Conservation (phyloP, 148 eudicot genomes). For the Diospyros kaki region DNA sequence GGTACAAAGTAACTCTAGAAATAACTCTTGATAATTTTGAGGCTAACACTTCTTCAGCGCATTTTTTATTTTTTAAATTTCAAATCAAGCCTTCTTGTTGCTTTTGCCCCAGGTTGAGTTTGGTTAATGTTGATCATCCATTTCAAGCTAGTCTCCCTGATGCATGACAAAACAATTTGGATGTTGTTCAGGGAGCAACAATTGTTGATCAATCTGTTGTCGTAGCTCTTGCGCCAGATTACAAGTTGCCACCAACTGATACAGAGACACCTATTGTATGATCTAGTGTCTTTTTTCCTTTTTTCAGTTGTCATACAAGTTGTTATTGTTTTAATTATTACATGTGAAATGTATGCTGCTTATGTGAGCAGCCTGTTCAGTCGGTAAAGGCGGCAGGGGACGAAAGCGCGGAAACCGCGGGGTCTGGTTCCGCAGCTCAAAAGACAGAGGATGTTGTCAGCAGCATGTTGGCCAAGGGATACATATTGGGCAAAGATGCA, state of each 20-base stretch:
- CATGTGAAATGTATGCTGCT: background rate
- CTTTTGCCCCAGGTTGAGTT: slow-evolving; percentile 3
- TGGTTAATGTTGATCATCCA: background rate
- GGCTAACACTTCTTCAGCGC: background rate
- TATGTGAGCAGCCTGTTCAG: background rate
- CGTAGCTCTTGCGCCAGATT: slow-evolving; percentile 75
- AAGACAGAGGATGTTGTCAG: slow-evolving; percentile 92
- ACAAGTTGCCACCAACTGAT: slow-evolving; percentile 51
- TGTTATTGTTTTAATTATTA: background rate
- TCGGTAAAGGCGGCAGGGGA: slow-evolving; percentile 37
- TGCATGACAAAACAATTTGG: background rate
- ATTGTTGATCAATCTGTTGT: slow-evolving; percentile 86
- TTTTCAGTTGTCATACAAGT: background rate
- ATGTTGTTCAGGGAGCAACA: slow-evolving; percentile 74
- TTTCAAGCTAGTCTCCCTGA: background rate
- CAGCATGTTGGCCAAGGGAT: slow-evolving; percentile 88
- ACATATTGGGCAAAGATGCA: slow-evolving; percentile 79
- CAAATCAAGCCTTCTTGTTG: background rate
- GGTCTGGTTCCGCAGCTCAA: slow-evolving; percentile 51
- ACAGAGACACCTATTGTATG: slow-evolving; percentile 48
- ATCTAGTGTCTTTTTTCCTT: background rate
- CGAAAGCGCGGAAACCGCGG: slow-evolving; percentile 31
- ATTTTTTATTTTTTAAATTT: background rate
- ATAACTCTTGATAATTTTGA: background rate
- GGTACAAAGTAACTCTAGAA: background rate